Conservation (phyloP, 306 rosid genomes). For the Glycine tomentella region DNA sequence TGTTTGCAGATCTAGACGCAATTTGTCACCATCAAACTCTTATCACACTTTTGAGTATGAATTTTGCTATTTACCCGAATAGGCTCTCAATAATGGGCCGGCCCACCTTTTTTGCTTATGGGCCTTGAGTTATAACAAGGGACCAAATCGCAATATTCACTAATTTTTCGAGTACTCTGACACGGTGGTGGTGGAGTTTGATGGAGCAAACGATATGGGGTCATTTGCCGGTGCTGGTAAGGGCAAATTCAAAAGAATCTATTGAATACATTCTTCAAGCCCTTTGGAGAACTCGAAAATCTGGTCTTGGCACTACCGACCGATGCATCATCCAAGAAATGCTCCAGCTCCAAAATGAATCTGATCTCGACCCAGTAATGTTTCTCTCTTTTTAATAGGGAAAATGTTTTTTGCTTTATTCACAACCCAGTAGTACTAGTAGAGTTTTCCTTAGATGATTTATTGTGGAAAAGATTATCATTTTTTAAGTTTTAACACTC, state of each 20-base stretch:
- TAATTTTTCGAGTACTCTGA: no score
- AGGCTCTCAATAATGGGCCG: neutral
- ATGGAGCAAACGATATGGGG: slow-evolving; percentile 70
- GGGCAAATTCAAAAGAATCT: slow-evolving; percentile 71
- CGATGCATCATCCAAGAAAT: slow-evolving; percentile 66
- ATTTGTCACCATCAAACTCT: no score
- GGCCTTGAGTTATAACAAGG: neutral
- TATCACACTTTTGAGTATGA: no score
- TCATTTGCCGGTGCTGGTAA: slow-evolving; percentile 65
- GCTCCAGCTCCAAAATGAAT: slow-evolving; percentile 68
- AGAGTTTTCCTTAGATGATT: no score
- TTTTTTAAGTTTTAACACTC: neutral
- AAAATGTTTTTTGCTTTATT: no score
- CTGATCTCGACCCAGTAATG: slow-evolving; percentile 73
- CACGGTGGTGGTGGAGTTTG: no score
- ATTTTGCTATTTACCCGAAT: no score
- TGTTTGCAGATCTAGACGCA: no score
- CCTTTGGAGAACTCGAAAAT: slow-evolving; percentile 72
- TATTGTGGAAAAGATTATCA: neutral
- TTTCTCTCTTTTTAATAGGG: neutral
- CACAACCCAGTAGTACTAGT: no score
- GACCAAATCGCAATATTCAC: neutral
- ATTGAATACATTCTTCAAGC: slow-evolving; percentile 73
- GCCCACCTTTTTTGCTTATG: neutral
- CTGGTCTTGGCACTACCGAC: slow-evolving; percentile 64